Evolutionary conservation across 176 grass and related monocot genomes (phyloP), one percentile per base, ranked within the genome.

Genomic region (Juncus inflexus): DNA sequence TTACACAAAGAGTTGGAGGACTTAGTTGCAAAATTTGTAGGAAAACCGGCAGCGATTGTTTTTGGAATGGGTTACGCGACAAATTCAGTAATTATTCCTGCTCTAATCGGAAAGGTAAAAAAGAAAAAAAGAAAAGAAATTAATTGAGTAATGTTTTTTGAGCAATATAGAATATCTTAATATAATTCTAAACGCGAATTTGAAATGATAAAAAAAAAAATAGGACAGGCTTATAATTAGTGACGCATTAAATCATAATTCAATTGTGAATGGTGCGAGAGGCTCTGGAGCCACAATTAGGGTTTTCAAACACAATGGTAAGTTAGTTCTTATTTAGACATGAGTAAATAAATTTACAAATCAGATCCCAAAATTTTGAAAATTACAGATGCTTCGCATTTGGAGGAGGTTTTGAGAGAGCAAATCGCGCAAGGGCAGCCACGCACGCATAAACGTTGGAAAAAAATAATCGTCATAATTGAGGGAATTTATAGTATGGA

Each of bases 401-500:
- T 95, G 62, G 86, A 95, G 83, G 86, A 90, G 63, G 86, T 95
- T 3, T 39, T 95, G 65, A 86, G 90, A 63, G 74, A 95, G 75
- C 83, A 95, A 74, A 92, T 92, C 81, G 81, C 89, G 59, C 75
- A 67, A 41, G 84, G 89, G 52, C 89, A 92, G 42, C 90, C 90
- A 69, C 65, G 90, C 55, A 95, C 80, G 9, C 79, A 86, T 68
- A 47, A 47, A 47, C 77, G 77, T 16, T 95, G 90, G 90, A 95
- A 86, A 70, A 95, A 89, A 78, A 95, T 95, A 49, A 86, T 95
- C 81, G 89, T 92, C 57, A 82, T 92, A 74, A 81, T 92, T 8
- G 89, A 92, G 78, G 84, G 89, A 58, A 92, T 92, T 56, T 92
- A 92, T 42, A 92, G 89, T 62, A 92, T 92, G 89, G 89, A 92